Base-by-base conservation (phyloP, 768 basidiomycete genomes). In the Lyophyllum shimeji region DNA sequence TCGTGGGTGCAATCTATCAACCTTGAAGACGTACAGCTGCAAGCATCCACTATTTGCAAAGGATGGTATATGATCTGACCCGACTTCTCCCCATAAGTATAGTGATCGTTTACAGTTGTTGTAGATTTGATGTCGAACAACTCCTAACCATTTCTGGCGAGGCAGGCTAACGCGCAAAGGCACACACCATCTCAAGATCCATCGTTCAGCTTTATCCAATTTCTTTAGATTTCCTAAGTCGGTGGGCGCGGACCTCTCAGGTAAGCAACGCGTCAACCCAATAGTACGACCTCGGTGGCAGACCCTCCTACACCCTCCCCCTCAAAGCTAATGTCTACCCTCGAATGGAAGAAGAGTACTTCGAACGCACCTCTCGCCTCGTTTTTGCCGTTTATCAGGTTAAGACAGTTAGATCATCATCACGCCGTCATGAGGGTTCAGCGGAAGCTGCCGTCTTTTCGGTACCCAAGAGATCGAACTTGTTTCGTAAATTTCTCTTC, bases 151-250 rank as follows among this genome's bases (percentile, higher is more conserved):
- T 71, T 73, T 76, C 67, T 65, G 71, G 76, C 57, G 63, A 62
- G 65, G 61, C 61, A 64, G 63, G 69, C 72, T 73, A 68, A 67
- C 63, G 65, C 62, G 63, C 66, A 69, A 70, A 74, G 71, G 74
- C 71, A 76, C 72, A 63, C 69, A 64, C 66, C 68, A 76, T 75
- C 73, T 72, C 58, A 58, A 73, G 73, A 75, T 76, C 69, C 69
- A 65, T 61, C 59, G 61, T 59, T 57, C 58, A 67, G 56, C 57
- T 51, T 65, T 65, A 63, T 67, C 71, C 73, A 67, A 74, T 67
- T 69, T 71, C 71, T 55, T 50, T 47, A 59, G 54, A 61, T 59
- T 58, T 37, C 59, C 57, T 58, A 57, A n/a, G n/a, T n/a, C n/a
- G 63, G 58, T 68, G 63, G 73, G 66, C 66, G 58, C 67, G 70